Conservation (phyloP, 441 rosid genomes). For the Cnidoscolus chayamansa region DNA sequence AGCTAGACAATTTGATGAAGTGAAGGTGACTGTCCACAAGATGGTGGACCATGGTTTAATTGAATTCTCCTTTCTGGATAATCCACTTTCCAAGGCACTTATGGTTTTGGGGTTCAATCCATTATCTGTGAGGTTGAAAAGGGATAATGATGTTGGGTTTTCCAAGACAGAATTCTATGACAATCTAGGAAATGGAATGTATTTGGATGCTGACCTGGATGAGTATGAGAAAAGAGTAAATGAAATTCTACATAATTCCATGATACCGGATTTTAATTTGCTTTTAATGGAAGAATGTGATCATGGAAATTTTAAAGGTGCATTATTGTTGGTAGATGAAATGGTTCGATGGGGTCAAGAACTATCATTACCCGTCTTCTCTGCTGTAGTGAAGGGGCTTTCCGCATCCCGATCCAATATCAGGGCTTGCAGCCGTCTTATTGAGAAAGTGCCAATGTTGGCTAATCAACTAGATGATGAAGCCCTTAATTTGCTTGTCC, state of each 20-base stretch:
- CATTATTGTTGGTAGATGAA: constrained; percentile 47
- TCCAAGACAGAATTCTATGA: constrained; percentile 69
- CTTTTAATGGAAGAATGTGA: constrained; percentile 43
- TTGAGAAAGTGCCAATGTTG: constrained; percentile 52
- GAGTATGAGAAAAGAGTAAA: constrained; percentile 54
- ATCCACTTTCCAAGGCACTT: constrained; percentile 64
- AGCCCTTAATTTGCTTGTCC: constrained; percentile 51
- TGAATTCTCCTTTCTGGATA: constrained; percentile 44
- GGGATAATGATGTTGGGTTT: constrained; percentile 54
- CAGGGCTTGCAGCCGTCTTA: constrained; percentile 37
- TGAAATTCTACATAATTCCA: constrained; percentile 44
- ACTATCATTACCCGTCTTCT: constrained; percentile 40
- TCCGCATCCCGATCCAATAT: constrained; percentile 39
- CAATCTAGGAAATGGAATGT: constrained; percentile 79
- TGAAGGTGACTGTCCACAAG: constrained; percentile 40
- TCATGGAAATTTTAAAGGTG: constrained; percentile 38
- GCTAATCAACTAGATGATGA: constrained; percentile 51
- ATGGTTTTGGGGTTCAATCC: constrained; percentile 54
- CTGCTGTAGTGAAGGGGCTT: constrained; percentile 44
- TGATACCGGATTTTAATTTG: constrained; percentile 53
- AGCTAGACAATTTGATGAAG: constrained; percentile 66
- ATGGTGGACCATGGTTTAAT: constrained; percentile 52
- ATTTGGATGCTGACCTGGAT: constrained; percentile 61
- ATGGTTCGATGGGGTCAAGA: constrained; percentile 73
- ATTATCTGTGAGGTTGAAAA: constrained; percentile 57